Evolutionary conservation across 345 rosid species (phyloP), one percentile per base, ranked within the genome.

Genomic region (Dipteronia dyeriana): DNA sequence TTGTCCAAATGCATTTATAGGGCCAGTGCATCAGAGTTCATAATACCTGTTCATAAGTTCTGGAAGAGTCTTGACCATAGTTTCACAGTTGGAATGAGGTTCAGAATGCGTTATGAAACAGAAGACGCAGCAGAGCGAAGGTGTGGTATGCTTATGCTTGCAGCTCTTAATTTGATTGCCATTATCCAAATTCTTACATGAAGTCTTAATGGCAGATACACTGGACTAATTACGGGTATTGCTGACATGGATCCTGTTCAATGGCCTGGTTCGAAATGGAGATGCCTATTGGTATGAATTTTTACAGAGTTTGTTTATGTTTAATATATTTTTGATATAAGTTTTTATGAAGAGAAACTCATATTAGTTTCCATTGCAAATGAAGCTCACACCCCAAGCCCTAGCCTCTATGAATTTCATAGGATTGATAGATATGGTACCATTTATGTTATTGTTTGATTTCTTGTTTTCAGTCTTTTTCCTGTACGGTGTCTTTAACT

Each of bases 221-320:
- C 89, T 29, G 99, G 99, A 68, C 81, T 94, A 68, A 89, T 96
- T 84, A 87, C 90, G 51, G 92, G 95, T 68, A 80, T 92, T 75
- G 88, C 91, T 75, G 99, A 96, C 72, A 71, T 90, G 57, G 99
- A 96, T 87, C 98, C 98, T 77, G 74, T 81, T 71, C 83, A 98
- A 80, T 96, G 99, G 99, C 91, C 95, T 74, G 88, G 91, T 75
- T 96, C 99, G 17, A 96, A 92, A 85, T 96, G 99, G 99, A 88
- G 93, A 87, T 91, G 97, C 84, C 90, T 96, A 66, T 39, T 78
- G 93, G 99, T 95, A 88, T 64, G 79, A 67, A 2, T 26, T 47
- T 70, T 51, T 13, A 8, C 16, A 23, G 56, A 53, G 56, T 56
- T 54, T 54, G 9, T 22, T 59, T 71, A 65, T 41, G 29, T 13